Conservation (phyloP, 2,329 filamentous ascomycete species). For the Didymosphaeria variabile region DNA sequence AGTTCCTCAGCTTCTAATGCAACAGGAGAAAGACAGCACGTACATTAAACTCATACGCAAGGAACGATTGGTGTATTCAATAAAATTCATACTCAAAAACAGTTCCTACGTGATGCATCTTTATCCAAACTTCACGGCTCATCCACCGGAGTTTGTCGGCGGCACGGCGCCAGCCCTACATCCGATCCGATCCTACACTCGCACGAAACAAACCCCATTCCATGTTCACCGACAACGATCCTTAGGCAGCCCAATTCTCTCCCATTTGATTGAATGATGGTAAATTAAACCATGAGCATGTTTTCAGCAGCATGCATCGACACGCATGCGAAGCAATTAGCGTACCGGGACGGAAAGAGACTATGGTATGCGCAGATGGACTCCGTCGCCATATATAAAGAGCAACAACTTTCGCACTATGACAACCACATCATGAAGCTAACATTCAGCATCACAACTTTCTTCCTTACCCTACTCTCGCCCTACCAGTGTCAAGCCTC, state of each 20-base stretch:
- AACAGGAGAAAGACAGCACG: too few species aligned
- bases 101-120: too few species aligned
- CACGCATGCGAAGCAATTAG: not conserved
- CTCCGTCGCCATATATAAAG: not conserved
- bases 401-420: not conserved
- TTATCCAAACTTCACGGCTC: too few species aligned
- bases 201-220: not conserved
- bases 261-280: not conserved
- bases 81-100: too few species aligned
- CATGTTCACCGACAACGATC: not conserved
- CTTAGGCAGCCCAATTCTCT: constrained; percentile 5
- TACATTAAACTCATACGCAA: too few species aligned
- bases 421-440: not conserved
- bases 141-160: not conserved
- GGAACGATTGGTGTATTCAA: too few species aligned
- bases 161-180: constrained; percentile 6
- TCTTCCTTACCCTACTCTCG: not conserved
- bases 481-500: not conserved
- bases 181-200: constrained; percentile 8
- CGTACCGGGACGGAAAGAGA: not conserved
- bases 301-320: not conserved
- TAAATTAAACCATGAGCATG: not conserved
- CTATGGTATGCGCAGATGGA: not conserved
- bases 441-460: not conserved
- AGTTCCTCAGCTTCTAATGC: too few species aligned